phyloP scores from a whole-genome alignment of 768 basidiomycete species.

The Lactifluus rugatus region DNA sequence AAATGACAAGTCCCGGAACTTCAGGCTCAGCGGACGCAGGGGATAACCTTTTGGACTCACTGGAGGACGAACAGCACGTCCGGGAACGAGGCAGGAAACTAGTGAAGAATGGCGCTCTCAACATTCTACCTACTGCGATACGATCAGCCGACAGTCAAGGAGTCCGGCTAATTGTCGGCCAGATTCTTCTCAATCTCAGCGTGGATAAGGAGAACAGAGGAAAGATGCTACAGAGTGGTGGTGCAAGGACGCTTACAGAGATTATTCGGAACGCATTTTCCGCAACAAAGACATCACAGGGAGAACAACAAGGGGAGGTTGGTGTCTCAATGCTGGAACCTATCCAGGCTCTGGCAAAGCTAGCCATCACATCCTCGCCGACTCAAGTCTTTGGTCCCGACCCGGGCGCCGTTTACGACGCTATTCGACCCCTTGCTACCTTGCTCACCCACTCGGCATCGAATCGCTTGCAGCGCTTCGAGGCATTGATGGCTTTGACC shows the following conservation, averaged over 20 bases:
- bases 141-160: slow-evolving; percentile 53
- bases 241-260: slow-evolving; percentile 52
- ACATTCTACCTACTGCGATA: slow-evolving; percentile 49
- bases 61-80: slow-evolving; percentile 64
- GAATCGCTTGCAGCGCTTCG: slow-evolving; percentile 76
- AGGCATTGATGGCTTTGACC: slow-evolving; percentile 92
- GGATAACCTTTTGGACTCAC: slow-evolving; percentile 12
- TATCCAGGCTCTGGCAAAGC: slow-evolving; percentile 85
- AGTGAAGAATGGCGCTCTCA: slow-evolving; percentile 53
- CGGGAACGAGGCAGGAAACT: slow-evolving; percentile 47
- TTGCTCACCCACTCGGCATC: slow-evolving; percentile 62
- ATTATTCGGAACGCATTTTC: slow-evolving; percentile 45
- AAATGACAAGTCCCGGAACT: slow-evolving; percentile 46
- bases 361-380: slow-evolving; percentile 87
- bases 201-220: slow-evolving; percentile 75
- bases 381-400: slow-evolving; percentile 86
- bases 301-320: slow-evolving; percentile 24
- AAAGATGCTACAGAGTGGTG: slow-evolving; percentile 66
- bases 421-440: slow-evolving; percentile 69
- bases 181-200: slow-evolving; percentile 57
- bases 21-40: slow-evolving; percentile 13
- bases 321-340: slow-evolving; percentile 45
- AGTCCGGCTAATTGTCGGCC: slow-evolving; percentile 48
- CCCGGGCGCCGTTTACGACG: slow-evolving; percentile 64
- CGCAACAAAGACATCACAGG: slow-evolving; percentile 24